Percentiles rank a stretch among this genome's conserved stretches.
Conservation (phyloP, 192 early-diverging fungal genomes). For the Coemansia sp. region DNA sequence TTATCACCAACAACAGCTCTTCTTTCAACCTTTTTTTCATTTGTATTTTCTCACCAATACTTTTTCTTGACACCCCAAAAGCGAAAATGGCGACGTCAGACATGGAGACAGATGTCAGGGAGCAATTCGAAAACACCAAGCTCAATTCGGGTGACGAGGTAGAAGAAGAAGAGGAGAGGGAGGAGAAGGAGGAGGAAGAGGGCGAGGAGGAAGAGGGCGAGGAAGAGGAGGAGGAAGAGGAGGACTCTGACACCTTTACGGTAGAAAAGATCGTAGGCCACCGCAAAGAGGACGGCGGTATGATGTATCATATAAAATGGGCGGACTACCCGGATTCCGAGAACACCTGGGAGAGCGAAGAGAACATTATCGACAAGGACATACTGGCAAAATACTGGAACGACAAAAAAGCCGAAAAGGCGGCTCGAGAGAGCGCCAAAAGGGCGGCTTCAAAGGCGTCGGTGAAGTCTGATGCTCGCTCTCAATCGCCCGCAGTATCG, state of each 20-base stretch:
- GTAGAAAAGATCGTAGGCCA: constrained; percentile 28
- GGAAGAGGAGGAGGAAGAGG: constrained; percentile 2
- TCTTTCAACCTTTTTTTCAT: not conserved
- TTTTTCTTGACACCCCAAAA: not conserved
- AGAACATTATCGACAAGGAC: constrained; percentile 49
- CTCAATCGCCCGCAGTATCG: not conserved
- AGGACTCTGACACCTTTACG: constrained; percentile 16
- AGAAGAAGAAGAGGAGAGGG: not conserved
- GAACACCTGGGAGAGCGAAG: constrained; percentile 61
- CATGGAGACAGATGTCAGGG: not conserved
- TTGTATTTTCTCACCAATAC: not conserved
- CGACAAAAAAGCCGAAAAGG: constrained; percentile 9
- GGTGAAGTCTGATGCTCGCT: not conserved
- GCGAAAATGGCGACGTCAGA: not conserved
- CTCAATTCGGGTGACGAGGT: not conserved
- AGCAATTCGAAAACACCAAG: constrained; percentile 6
- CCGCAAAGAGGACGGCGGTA: constrained; percentile 14
- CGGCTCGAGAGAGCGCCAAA: not conserved
- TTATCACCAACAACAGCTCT: not conserved
- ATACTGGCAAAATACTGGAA: constrained; percentile 43
- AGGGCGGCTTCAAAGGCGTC: constrained; percentile 6
- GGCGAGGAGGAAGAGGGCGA: not conserved
- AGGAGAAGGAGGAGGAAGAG: constrained; percentile 3
- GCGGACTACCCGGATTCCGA: constrained; percentile 45
- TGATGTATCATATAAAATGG: constrained; percentile 57